Evolutionary conservation across 2,329 filamentous ascomycete genomes (phyloP), one percentile per base, ranked within the genome.

Genomic region (Arthrobotrys entomopaga): DNA sequence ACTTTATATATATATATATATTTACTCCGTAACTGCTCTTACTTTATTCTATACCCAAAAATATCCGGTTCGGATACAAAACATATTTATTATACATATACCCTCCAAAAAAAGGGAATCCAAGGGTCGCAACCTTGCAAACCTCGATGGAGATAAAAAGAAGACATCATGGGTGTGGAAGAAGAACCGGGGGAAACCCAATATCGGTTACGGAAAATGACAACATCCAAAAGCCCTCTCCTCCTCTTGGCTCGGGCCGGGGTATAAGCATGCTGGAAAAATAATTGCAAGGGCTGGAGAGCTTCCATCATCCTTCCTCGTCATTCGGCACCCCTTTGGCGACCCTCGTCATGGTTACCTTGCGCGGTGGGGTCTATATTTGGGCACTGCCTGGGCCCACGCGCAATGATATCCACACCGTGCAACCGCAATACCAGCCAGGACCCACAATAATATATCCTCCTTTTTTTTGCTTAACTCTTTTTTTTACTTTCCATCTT

Each of bases 321-420:
- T 50, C 46, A 22, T 22, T 50, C 46, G 20, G 10, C n/a, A n/a
- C 29, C 29, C 29, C 29, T 34, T 34, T 34, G 29, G 29, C 29
- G 29, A 59, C 52, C 61, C 69, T 58, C 56, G 69, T 74, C 61
- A 74, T 66, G 61, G 67, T 67, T 74, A 53, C 69, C 20, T 61
- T 49, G 16, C 26, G 40, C 29, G 65, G 48, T 49, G 60, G 24
- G 63, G 49, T 59, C 70, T 74, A 74, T 63, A 74, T 74, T 74
- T 74, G 70, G 69, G 57, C 70, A 74, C 43, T 49, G 61, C 61
- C 61, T 48, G 29, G 29, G 29, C 29, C 2, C 29, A 34, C 20
- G 34, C 56, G 56, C 64, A 70, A 66, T 58, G 24, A 22, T 52
- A 61, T 43, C 50, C 65, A n/a, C n/a, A n/a, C 38, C 46, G 65